Conservation (phyloP, 108 stramenopile species). For the Skeletonema tropicum region DNA sequence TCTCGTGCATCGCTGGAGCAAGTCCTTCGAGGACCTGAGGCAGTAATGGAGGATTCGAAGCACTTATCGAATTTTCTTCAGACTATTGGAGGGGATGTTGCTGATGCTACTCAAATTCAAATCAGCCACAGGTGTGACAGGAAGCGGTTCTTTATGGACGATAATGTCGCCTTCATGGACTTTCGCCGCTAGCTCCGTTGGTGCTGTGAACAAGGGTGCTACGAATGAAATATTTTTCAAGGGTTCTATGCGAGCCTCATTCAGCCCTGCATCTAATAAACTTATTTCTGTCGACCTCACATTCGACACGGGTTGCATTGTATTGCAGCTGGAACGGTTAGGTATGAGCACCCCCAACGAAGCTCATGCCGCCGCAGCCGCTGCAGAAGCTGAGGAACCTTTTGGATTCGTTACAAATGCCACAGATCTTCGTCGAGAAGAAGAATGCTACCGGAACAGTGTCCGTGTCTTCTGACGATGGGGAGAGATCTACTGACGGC, state of each 20-base stretch:
- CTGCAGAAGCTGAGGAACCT: slow-evolving; percentile 71
- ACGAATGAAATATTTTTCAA: slow-evolving; percentile 57
- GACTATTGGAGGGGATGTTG: slow-evolving; percentile 34
- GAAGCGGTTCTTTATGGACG: slow-evolving; percentile 83
- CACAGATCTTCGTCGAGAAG: slow-evolving; percentile 36
- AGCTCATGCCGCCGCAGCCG: slow-evolving; percentile 24
- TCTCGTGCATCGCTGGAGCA: slow-evolving; percentile 51
- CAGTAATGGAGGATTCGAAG: slow-evolving; percentile 75
- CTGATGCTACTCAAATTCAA: slow-evolving; percentile 27
- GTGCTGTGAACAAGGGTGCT: slow-evolving; percentile 53
- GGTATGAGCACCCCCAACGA: slow-evolving; percentile 24
- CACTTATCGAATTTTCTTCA: slow-evolving; percentile 61
- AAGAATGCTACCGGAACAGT: slow-evolving; percentile 18
- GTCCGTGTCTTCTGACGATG: slow-evolving; percentile 47
- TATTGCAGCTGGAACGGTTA: slow-evolving; percentile 52
- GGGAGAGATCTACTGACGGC: slow-evolving; percentile 29
- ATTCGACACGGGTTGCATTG: slow-evolving; percentile 68
- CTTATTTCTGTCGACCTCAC: slow-evolving; percentile 69
- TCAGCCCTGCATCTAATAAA: slow-evolving; percentile 88
- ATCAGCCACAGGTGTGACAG: slow-evolving; percentile 70
- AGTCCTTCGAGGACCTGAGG: slow-evolving; percentile 58
- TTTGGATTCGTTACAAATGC: slow-evolving; percentile 73
- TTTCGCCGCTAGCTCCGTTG: slow-evolving; percentile 64
- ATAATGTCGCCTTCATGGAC: slow-evolving; percentile 66
- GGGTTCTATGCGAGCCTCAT: slow-evolving; percentile 63